Evolutionary conservation across 805 yeast genomes (phyloP).

Genomic region (Metschnikowia shivogae): DNA sequence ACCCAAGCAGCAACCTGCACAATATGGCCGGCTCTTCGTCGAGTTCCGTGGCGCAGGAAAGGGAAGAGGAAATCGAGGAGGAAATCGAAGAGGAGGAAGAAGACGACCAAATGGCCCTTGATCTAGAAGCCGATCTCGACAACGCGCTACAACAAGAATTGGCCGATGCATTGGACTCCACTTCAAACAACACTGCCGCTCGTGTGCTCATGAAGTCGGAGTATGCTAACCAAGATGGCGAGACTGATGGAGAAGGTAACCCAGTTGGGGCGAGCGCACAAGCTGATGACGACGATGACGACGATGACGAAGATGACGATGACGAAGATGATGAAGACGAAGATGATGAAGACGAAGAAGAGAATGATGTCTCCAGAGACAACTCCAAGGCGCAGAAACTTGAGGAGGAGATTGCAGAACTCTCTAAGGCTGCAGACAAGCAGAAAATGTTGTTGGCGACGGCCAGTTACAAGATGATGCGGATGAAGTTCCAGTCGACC

Average conservation of each 20-base stretch:
- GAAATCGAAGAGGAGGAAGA: slow-evolving; percentile 19
- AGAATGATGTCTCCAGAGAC: slow-evolving; percentile 47
- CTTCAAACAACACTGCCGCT: slow-evolving; percentile 18
- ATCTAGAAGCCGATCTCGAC: slow-evolving; percentile 27
- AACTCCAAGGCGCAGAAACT: slow-evolving; percentile 59
- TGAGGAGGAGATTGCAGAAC: slow-evolving; percentile 79
- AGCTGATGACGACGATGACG: slow-evolving; percentile 42
- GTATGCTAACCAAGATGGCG: slow-evolving; percentile 12
- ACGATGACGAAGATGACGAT: slow-evolving; percentile 36
- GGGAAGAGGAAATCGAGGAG: slow-evolving; percentile 8
- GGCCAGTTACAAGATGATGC: slow-evolving; percentile 79
- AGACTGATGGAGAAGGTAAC: slow-evolving; percentile 6
- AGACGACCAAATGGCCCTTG: slow-evolving; percentile 33
- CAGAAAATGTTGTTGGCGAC: slow-evolving; percentile 69
- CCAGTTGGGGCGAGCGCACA: slow-evolving; percentile 3
- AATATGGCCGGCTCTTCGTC: not conserved
- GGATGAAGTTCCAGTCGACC: slow-evolving; percentile 79
- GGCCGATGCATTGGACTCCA: slow-evolving; percentile 49
- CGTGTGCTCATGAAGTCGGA: slow-evolving; percentile 19
- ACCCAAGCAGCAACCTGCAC: not conserved
- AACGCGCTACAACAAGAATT: slow-evolving; percentile 54
- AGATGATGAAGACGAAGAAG: slow-evolving; percentile 48
- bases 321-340: slow-evolving; percentile 50
- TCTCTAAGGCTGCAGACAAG: slow-evolving; percentile 69
- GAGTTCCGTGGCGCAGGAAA: not conserved